Evolutionary conservation across 371 early-diverging fungal genomes (phyloP).

Genomic region (Apophysomyces elegans): DNA sequence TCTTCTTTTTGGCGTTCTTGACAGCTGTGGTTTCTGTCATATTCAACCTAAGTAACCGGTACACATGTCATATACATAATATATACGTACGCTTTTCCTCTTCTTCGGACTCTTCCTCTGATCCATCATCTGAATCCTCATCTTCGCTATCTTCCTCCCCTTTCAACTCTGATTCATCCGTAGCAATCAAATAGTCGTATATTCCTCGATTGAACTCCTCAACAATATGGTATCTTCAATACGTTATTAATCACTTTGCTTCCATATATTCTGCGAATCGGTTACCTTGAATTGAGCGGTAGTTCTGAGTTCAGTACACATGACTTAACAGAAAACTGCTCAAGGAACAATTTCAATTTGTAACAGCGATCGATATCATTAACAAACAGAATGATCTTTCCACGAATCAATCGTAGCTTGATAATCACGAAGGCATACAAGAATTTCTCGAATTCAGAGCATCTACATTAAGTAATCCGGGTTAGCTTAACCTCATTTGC

Average conservation of each 20-base stretch:
- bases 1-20: conserved; percentile 50
- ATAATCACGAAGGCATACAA: conserved; percentile 88
- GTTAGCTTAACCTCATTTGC: background rate
- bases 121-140: conserved; percentile 34
- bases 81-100: conserved; percentile 22
- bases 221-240: conserved; percentile 84
- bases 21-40: conserved; percentile 8
- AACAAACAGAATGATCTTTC: conserved; percentile 93
- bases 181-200: conserved; percentile 95
- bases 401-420: conserved; percentile 86
- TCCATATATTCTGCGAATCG: background rate
- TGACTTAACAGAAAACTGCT: conserved; percentile 91
- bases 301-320: conserved; percentile 94
- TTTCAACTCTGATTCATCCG: conserved; percentile 82
- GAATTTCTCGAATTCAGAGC: conserved; percentile 88
- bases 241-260: background rate
- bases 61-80: background rate
- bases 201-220: conserved; percentile 97
- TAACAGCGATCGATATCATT: conserved; percentile 93
- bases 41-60: too few relatives aligned
- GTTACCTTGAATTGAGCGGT: conserved; percentile 78
- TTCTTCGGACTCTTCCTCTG: conserved; percentile 21
- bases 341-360: conserved; percentile 90
- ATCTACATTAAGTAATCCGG: conserved; percentile 33
- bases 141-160: conserved; percentile 76